Evolutionary conservation across 2,329 filamentous ascomycete species (phyloP).

Genomic region (Epichloe scottii): DNA sequence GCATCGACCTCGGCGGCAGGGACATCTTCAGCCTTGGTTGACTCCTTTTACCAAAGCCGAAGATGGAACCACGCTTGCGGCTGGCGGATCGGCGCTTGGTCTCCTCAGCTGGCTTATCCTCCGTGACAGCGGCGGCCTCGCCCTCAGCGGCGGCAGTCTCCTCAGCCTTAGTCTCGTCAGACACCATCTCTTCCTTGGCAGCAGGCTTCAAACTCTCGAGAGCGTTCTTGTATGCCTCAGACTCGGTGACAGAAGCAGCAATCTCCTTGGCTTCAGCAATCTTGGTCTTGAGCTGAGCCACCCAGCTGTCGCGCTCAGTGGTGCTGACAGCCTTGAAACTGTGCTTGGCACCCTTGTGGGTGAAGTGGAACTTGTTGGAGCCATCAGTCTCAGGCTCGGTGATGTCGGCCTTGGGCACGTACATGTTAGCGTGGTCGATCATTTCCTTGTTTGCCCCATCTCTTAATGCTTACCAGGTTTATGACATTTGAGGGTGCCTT

Average conservation of each 20-base stretch:
- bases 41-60: conserved; percentile 47
- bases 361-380: conserved; percentile 72
- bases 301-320: conserved; percentile 85
- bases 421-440: not conserved
- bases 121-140: conserved; percentile 17
- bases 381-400: conserved; percentile 66
- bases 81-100: conserved; percentile 51
- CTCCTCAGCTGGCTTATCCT: conserved; percentile 30
- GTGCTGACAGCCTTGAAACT: conserved; percentile 69
- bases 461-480: conserved; percentile 54
- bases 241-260: conserved; percentile 58
- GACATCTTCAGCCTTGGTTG: conserved; percentile 18
- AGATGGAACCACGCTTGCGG: conserved; percentile 54
- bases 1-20: conserved; percentile 20
- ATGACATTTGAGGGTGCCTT: conserved; percentile 67
- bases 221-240: conserved; percentile 80
- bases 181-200: conserved; percentile 18
- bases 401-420: conserved; percentile 37
- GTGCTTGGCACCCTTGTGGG: conserved; percentile 80
- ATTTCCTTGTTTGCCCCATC: too few relatives aligned
- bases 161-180: conserved; percentile 18
- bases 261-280: conserved; percentile 75
- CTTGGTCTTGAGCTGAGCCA: conserved; percentile 70
- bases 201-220: conserved; percentile 52
- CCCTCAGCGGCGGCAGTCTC: conserved; percentile 18